These are phyloP conservation scores for Rosa rugosa DNA, from an alignment of 306 rosid genomes.

Conservation along the genomic window DNA sequence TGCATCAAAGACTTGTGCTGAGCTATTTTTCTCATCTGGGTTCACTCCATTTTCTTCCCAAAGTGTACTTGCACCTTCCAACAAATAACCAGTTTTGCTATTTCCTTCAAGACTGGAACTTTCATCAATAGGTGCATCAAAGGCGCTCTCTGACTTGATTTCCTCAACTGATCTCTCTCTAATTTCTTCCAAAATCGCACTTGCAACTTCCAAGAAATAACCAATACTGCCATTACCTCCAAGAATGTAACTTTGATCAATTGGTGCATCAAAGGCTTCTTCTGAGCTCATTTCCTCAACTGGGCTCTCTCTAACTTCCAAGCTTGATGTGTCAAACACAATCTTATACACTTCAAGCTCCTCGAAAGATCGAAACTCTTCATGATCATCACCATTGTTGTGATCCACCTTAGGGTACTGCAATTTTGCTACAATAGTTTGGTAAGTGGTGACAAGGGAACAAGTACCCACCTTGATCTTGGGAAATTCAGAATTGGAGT, in stretches of 20 bases:
- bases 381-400: slow-evolving; percentile 19
- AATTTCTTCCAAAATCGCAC: slow-evolving; percentile 19
- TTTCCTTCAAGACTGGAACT: background rate
- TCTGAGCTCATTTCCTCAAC: slow-evolving; percentile 39
- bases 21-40: background rate
- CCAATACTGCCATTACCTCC: slow-evolving; percentile 8
- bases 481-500: slow-evolving; percentile 29
- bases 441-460: slow-evolving; percentile 40
- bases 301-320: slow-evolving; percentile 29
- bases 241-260: slow-evolving; percentile 19
- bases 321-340: slow-evolving; percentile 68
- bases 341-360: slow-evolving; percentile 79
- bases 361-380: slow-evolving; percentile 41
- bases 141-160: background rate
- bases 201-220: slow-evolving; percentile 13
- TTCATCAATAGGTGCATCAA: background rate
- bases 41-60: background rate
- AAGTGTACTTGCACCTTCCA: background rate
- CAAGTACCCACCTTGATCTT: slow-evolving; percentile 37
- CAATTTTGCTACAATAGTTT: slow-evolving; percentile 30
- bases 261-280: slow-evolving; percentile 30
- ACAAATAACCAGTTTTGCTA: background rate
- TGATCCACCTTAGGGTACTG: slow-evolving; percentile 32
- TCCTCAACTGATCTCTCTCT: slow-evolving; percentile 22
- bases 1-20: background rate